Evolutionary conservation across 169 alveolate species (phyloP), one percentile per base, ranked within the genome.

Genomic region (Cryptosporidium felis): DNA sequence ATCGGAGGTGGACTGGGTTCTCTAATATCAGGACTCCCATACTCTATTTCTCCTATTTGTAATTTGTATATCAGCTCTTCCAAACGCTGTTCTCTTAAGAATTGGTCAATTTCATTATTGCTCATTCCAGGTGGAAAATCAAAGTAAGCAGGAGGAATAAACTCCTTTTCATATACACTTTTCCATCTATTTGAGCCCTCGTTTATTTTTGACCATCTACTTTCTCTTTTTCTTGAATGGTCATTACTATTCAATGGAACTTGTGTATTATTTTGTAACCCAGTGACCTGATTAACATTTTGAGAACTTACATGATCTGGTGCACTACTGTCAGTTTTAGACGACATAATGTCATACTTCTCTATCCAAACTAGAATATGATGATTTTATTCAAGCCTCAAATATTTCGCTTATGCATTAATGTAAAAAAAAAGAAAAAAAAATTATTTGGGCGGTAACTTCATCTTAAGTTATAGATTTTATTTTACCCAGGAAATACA

Each of bases 1-100:
- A 92, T 91, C 0, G 98, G 98, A 12, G 98, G 97, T 6, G 98
- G 98, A 3, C 96, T 91, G 0, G 98, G 96, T 2, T 97, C 97
- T 14, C 98, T 65, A 47, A 95, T 94, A 40, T 95, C 98, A 1
- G 97, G 95, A 32, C 94, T 97, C 5, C 94, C 97, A 74, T 90
- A 80, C 88, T 95, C 98, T 67, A 94, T 74, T 44, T 93, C 96
- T 0, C 95, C 95, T 30, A 89, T 80, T 42, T 93, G 92, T 42
- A 95, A 80, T 80, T 94, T 95, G 79, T 92, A 90, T 26, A 91
- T 90, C 45, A 95, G 91, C 62, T 95, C 97, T 5, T 94, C 97
- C 63, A 93, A 91, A 62, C 97, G 80, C 82, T 95, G 97, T 65
- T 95, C 97, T n/a, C 96, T 56, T 40, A 95, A 81, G 62, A 95